Base-by-base conservation (phyloP, 2,329 filamentous ascomycete genomes). In the Pseudocercospora crystallina region DNA sequence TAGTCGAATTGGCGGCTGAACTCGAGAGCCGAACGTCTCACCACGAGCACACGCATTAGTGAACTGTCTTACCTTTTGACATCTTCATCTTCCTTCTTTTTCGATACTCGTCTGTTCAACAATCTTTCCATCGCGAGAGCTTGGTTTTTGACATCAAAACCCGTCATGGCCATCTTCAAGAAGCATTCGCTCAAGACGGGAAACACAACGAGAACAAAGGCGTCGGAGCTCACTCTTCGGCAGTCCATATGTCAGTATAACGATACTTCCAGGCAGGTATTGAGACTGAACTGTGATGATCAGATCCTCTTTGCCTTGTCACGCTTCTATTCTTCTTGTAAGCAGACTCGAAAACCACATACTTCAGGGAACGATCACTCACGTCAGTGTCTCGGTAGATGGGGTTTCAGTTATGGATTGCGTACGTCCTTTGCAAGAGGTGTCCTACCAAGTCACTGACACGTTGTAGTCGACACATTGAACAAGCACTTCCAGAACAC, bases 291-390 rank as follows among this genome's bases (percentile, higher is more conserved):
- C 7, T 26, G 7, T 26, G 20, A 26, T 26, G 20, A 14, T 13
- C 29, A 47, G 45, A 47, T 33, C 86, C 85, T 3, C 76, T 89
- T 42, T 73, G 74, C 47, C 76, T 89, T 3, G 85, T 89, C 45
- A 85, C 81, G 0, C 71, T 83, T 43, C 69, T 85, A 1, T 85
- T 84, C 71, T 84, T 85, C 65, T 75, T 85, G 14, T 84, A 80
- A 81, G 80, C 73, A 65, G 65, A 36, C 37, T 42, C 11, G 20
- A 26, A n/a, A 20, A 14, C 11, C 36, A 20, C 20, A 9, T 20
- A n/a, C 17, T 3, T 10, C 26, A 8, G 48, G 38, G n/a, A 11
- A 13, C 20, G 7, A 26, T 26, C 3, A 7, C 20, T 26, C 20
- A 26, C 20, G 20, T 26, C 20, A 4, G 7, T 26, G 20, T 26